Evolutionary conservation across 192 early-diverging fungal species (phyloP).

Genomic region (Allomyces macrogynus): DNA sequence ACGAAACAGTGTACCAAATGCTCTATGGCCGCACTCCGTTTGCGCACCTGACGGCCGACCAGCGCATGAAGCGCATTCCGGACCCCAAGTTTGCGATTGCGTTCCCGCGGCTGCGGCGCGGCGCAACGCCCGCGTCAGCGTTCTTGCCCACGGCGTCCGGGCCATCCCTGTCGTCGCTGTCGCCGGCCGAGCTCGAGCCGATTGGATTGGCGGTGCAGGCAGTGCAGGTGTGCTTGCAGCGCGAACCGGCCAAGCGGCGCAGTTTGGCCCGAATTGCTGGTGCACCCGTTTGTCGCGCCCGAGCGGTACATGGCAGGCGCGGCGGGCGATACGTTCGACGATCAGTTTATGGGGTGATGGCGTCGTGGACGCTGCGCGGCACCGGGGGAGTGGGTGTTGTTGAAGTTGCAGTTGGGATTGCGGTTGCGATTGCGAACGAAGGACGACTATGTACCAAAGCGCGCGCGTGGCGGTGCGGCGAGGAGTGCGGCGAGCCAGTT

Average conservation of each 20-base stretch:
- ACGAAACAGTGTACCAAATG: conserved; percentile 54
- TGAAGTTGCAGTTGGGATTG: neutral
- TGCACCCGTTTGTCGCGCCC: neutral
- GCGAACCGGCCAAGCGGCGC: neutral
- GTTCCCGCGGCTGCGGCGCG: conserved; percentile 18
- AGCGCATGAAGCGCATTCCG: conserved; percentile 52
- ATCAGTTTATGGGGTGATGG: neutral
- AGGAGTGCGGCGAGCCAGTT: too few species aligned
- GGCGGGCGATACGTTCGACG: neutral
- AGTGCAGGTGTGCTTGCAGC: neutral
- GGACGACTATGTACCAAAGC: neutral
- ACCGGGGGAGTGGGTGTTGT: neutral
- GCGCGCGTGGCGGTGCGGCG: neutral
- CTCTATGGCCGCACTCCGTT: conserved; percentile 73
- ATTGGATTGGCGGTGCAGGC: neutral
- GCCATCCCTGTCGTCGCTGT: neutral
- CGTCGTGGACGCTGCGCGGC: neutral
- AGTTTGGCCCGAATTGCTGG: neutral
- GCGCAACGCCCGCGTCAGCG: neutral
- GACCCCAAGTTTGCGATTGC: conserved; percentile 44
- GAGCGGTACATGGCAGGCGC: neutral
- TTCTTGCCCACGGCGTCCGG: too few species aligned
- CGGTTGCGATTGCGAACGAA: neutral
- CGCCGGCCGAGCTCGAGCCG: neutral
- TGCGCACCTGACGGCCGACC: conserved; percentile 33